Conservation (phyloP, 177 flowering plant genomes). For the Telopea speciosissima region DNA sequence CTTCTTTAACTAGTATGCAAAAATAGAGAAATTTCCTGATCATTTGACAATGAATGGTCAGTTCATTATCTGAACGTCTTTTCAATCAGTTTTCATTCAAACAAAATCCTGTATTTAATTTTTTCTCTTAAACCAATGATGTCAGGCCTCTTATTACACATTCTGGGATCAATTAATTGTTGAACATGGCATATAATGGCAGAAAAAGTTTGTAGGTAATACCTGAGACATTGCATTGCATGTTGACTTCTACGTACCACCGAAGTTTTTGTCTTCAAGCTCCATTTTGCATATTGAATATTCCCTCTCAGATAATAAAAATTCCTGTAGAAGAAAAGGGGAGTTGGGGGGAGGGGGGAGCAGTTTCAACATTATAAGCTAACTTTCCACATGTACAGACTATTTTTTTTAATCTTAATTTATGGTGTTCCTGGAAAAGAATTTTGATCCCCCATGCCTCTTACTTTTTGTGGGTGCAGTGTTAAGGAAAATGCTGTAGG, state of each 20-base stretch:
- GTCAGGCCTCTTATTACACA: background rate
- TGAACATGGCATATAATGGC: background rate
- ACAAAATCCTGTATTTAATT: no score
- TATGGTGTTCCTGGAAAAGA: no score
- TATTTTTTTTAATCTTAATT: no score
- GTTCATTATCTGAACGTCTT: background rate
- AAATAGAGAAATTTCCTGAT: no score
- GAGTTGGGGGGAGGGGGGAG: background rate
- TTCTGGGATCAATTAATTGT: background rate
- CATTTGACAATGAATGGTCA: no score
- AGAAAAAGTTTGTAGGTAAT: background rate
- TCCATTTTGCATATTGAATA: conserved; percentile 66
- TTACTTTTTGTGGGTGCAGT: no score
- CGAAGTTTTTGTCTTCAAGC: conserved; percentile 38
- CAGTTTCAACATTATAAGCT: conserved; percentile 2
- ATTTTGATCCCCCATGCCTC: no score
- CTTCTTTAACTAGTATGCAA: no score
- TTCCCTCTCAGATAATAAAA: conserved; percentile 79
- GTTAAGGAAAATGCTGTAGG: no score
- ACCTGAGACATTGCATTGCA: background rate
- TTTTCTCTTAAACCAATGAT: background rate
- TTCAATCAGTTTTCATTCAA: background rate
- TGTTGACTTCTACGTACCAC: conserved; percentile 9
- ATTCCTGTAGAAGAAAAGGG: conserved; percentile 51
- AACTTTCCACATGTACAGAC: background rate